Evolutionary conservation across 306 rosid species (phyloP), one percentile per base, ranked within the genome.

Genomic region (Lathyrus aphaca): DNA sequence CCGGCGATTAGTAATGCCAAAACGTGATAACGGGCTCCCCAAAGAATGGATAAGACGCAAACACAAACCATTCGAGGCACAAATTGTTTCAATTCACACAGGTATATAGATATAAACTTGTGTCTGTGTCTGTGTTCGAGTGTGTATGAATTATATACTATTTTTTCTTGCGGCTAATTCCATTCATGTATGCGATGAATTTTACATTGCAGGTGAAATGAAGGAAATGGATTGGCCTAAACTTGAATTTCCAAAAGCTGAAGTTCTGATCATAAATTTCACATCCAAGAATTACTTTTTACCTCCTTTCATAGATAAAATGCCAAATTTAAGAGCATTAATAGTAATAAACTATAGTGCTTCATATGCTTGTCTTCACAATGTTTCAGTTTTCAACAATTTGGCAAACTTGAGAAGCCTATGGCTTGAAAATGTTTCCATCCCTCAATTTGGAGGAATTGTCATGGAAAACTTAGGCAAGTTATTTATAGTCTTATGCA

Each of bases 341-440:
- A 74, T 93, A 63, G 40, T 93, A 2, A 80, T 88, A 37, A 90
- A 93, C 50, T 73, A 84, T 14, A 69, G 84, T 71, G 78, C 89
- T 11, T 69, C 86, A 5, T 89, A 72, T 71, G 87, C 98, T 10
- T 46, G 62, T 30, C 87, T 93, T 48, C 49, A 72, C 25, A 89
- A 86, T 55, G 74, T 78, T 30, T 80, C 86, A 1, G 74, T 90
- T 23, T 82, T 88, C 40, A 25, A 81, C 11, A 76, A 76, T 55
- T 61, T 86, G 71, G n/a, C 61, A 12, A 75, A 79, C 72, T 68
- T 90, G 64, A 85, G 83, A 68, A 87, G 94, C 81, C 86, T 93
- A 11, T 93, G 97, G 98, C 96, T 93, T 27, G 98, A 93, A 77
- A 93, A 88, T 44, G 82, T 88, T 25, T 79, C 83, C 3, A 81